A percentile compares a stretch with the other conserved stretches of the same genome.
Conservation (phyloP, 1,139 yeast species). For the Protomyces arabidopsidicola region DNA sequence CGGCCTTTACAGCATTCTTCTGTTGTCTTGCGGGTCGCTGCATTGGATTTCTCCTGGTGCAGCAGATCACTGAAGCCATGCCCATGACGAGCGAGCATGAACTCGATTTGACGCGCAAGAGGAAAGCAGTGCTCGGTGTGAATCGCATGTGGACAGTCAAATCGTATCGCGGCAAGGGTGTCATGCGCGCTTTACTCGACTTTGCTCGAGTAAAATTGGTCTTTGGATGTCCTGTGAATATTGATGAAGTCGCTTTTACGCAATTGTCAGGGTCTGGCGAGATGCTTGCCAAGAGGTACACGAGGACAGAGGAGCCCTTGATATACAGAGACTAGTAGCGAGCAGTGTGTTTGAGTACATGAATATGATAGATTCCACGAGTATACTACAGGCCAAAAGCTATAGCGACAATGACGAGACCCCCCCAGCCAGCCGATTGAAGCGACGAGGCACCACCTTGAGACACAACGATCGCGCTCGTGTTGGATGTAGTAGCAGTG, state of each 20-base stretch:
- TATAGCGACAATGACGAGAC: not conserved
- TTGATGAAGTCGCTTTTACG: conserved; percentile 14
- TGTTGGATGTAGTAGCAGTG: too few species aligned
- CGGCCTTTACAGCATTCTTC: not conserved
- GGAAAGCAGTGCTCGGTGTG: conserved; percentile 8
- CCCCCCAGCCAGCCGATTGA: too few species aligned
- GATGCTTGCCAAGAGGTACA: not conserved
- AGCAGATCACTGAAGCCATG: not conserved
- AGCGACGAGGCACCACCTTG: too few species aligned
- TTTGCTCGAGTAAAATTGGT: not conserved
- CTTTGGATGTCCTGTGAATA: not conserved
- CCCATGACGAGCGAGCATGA: not conserved
- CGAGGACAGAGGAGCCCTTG: not conserved
- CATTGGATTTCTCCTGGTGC: conserved; percentile 8
- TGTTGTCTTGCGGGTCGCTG: conserved; percentile 1
- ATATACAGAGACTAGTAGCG: conserved; percentile 1
- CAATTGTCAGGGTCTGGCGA: conserved; percentile 19
- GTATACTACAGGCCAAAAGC: not conserved
- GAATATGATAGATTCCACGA: not conserved
- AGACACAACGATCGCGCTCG: too few species aligned
- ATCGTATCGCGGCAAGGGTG: conserved; percentile 6
- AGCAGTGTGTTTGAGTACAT: not conserved
- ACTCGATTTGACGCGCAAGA: not conserved
- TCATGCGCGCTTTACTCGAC: not conserved
- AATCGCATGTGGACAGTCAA: conserved; percentile 23